These are phyloP conservation scores for Coemansia sp. DNA, from an alignment of 192 early-diverging fungal species.

Conservation along the genomic window DNA sequence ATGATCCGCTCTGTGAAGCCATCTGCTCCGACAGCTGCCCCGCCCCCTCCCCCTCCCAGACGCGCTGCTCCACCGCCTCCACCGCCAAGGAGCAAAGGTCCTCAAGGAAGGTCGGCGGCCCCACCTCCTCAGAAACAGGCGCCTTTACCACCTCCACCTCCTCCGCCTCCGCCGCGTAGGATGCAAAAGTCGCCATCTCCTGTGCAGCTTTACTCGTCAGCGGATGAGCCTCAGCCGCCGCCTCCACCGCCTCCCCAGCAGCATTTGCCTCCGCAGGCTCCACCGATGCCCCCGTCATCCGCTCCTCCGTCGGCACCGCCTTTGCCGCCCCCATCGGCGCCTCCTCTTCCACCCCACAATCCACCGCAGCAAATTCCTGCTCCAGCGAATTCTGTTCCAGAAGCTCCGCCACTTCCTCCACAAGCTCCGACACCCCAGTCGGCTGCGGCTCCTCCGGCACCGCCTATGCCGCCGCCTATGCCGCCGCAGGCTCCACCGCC, in stretches of 20 bases:
- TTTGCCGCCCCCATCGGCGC: conserved; percentile 10
- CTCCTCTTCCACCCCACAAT: conserved; percentile 20
- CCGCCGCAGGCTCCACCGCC: conserved; percentile 11
- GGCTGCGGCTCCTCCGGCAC: conserved; percentile 12
- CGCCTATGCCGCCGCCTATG: conserved; percentile 13
- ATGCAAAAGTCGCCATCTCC: conserved; percentile 18
- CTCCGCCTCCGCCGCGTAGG: conserved; percentile 26
- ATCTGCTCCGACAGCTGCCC: conserved; percentile 15
- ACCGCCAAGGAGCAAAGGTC: conserved; percentile 17
- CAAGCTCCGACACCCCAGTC: conserved; percentile 6
- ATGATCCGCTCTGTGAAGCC: conserved; percentile 47
- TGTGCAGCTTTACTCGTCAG: not conserved
- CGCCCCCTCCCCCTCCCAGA: conserved; percentile 19
- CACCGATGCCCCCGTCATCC: conserved; percentile 14
- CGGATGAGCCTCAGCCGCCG: conserved; percentile 5
- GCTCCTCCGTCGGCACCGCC: conserved; percentile 9
- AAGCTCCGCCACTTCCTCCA: conserved; percentile 16
- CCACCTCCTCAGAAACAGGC: conserved; percentile 10
- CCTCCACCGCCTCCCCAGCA: conserved; percentile 5
- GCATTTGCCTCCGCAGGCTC: conserved; percentile 18
- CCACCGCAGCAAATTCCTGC: conserved; percentile 2
- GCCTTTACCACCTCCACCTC: conserved; percentile 12
- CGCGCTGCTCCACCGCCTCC: conserved; percentile 32
- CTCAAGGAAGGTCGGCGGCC: conserved; percentile 9
- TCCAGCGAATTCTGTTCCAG: conserved; percentile 17